These are phyloP conservation scores for Heliamphora exappendiculata DNA, from an alignment of 148 eudicot species.

Conservation along the genomic window DNA sequence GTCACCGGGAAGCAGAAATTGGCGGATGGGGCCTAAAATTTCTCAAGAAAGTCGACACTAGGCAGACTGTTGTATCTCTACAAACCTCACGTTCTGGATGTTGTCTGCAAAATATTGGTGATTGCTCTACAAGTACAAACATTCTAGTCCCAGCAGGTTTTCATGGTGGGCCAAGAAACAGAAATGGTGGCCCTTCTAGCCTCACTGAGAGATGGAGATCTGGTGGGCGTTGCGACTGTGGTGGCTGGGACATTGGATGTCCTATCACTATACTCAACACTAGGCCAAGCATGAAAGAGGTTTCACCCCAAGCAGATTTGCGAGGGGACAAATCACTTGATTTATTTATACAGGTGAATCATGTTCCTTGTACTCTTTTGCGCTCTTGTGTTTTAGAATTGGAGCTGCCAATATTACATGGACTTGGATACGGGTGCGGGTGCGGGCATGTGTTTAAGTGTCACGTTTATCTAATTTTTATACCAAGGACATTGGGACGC, in stretches of 20 bases:
- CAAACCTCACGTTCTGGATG: constrained; percentile 20
- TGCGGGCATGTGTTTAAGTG: no score
- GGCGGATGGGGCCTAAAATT: constrained; percentile 93
- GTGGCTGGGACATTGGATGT: constrained; percentile 96
- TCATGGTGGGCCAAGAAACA: constrained; percentile 70
- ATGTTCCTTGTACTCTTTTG: constrained; percentile 3
- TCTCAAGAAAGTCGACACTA: constrained; percentile 44
- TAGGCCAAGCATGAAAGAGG: constrained; percentile 25
- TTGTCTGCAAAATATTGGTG: constrained; percentile 16
- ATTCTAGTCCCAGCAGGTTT: constrained; percentile 60
- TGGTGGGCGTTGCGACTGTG: constrained; percentile 79
- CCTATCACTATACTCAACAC: constrained; percentile 52
- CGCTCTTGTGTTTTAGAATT: not conserved
- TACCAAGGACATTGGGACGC: no score
- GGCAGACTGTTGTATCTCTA: constrained; percentile 16
- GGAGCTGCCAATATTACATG: not conserved
- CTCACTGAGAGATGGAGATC: constrained; percentile 70
- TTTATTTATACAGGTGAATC: constrained; percentile 44
- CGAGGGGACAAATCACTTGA: constrained; percentile 38
- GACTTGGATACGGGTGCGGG: not conserved
- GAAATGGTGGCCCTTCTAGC: constrained; percentile 52
- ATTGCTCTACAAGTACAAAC: constrained; percentile 49
- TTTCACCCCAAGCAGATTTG: constrained; percentile 19
- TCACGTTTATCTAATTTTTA: no score
- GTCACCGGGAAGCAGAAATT: constrained; percentile 21